Base-by-base conservation (phyloP, 1,284 basidiomycete genomes). In the Cystobasidium pallidum region DNA sequence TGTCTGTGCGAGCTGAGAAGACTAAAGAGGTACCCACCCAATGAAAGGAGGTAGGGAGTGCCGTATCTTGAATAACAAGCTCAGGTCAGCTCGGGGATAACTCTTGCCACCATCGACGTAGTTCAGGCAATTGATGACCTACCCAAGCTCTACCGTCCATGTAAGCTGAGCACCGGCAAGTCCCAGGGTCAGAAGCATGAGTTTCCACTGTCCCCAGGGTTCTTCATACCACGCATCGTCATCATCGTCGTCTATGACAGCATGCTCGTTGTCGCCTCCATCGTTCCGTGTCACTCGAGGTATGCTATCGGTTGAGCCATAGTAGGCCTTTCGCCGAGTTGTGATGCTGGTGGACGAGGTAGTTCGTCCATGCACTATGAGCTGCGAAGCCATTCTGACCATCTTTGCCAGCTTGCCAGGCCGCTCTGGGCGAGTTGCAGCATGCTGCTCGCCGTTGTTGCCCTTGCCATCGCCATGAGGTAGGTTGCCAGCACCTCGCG, bases 81-180 rank as follows among this genome's bases (percentile, higher is more conserved):
- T 39, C 36, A 39, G 36, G 7, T 7, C 13, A 6, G 13, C 36
- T 39, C 13, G 36, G 6, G 13, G 6, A 13, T 13, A 39, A n/a
- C 26, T 30, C n/a, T 26, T 17, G 57, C 58, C 58, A 61, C 58
- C 36, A 32, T 34, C 21, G 17, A 52, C 21, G 64, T 66, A 21
- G 3, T 58, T 47, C 26, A n/a, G 19, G 24, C 8, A 13, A n/a
- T n/a, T 4, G 8, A 1, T 21, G 39, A 81, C 87, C 76, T 77
- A 91, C 90, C 91, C 91, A 26, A 94, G 86, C 79, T 94, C 92
- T 7, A 94, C 88, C 0, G 91, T 92, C 92, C 92, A 94, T 1
- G 91, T 88, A 28, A 94, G 88, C 82, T 97, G 94, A 39, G 94
- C 91, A 11, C 95, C 94, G 30, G 83, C 84, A 77, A 86, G 82